These are phyloP conservation scores for Castanospermum australe DNA, from an alignment of 306 rosid species.

Conservation along the genomic window DNA sequence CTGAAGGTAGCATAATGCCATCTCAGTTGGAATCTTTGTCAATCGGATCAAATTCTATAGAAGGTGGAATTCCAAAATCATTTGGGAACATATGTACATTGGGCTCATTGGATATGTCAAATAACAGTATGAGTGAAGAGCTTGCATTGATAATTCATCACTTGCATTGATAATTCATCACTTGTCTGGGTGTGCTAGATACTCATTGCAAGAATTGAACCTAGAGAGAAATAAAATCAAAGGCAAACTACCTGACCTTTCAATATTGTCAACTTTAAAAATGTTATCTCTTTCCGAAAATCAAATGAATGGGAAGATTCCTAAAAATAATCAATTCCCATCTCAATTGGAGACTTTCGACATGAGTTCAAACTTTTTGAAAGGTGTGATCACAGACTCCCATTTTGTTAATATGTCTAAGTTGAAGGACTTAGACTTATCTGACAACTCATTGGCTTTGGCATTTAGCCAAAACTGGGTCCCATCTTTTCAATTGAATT, in stretches of 20 bases:
- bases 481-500: not conserved
- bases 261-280: not conserved
- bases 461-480: not conserved
- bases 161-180: not conserved
- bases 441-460: not conserved
- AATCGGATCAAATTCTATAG: not conserved
- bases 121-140: not conserved
- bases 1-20: no score
- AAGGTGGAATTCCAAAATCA: not conserved
- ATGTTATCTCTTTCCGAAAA: not conserved
- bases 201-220: not conserved
- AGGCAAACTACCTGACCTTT: not conserved
- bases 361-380: not conserved
- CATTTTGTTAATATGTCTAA: not conserved
- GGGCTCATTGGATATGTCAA: not conserved
- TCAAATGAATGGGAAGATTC: not conserved
- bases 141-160: not conserved
- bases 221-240: not conserved
- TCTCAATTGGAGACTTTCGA: not conserved
- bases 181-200: not conserved
- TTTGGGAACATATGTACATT: not conserved
- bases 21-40: no score
- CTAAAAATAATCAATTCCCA: not conserved
- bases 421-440: not conserved
- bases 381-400: constrained; percentile 14